Conservation (phyloP, 139 green algal genomes). For the Mesotaenium endlicherianum region DNA sequence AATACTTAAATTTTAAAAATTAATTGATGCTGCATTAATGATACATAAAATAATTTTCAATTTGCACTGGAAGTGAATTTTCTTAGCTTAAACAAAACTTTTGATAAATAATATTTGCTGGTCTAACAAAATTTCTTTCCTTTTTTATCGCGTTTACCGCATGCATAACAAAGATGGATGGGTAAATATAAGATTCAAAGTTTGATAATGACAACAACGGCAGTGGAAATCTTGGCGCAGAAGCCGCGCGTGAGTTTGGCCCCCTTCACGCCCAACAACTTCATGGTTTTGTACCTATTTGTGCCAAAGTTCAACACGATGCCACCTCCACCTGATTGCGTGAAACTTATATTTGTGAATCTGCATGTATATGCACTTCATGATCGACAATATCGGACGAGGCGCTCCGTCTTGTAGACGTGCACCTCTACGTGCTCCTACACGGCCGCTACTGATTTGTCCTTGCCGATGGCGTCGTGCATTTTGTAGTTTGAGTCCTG, state of each 20-base stretch:
- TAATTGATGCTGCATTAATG: too few species aligned
- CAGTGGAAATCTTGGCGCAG: slow-evolving; percentile 63
- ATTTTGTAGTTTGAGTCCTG: neutral
- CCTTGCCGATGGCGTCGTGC: slow-evolving; percentile 1
- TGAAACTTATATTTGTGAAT: too few species aligned
- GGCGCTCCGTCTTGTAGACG: slow-evolving; percentile 61
- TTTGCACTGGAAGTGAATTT: too few species aligned
- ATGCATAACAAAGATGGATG: too few species aligned
- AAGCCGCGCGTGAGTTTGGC: slow-evolving; percentile 70
- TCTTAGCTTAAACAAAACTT: too few species aligned
- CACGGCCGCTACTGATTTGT: neutral
- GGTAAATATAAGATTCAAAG: too few species aligned
- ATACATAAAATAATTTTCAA: too few species aligned
- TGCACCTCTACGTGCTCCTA: slow-evolving; percentile 66
- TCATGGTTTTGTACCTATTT: slow-evolving; percentile 74
- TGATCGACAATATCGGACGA: slow-evolving; percentile 64
- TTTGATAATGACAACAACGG: slow-evolving; percentile 60
- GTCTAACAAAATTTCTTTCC: too few species aligned
- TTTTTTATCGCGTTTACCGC: too few species aligned
- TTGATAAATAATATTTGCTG: too few species aligned
- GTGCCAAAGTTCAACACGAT: slow-evolving; percentile 74
- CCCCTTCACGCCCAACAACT: slow-evolving; percentile 64
- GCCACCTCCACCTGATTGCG: slow-evolving; percentile 63
- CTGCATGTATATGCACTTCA: too few species aligned
- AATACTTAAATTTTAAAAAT: too few species aligned